phyloP scores from a whole-genome alignment of 257 asterid species.

The Solanum neorickii region DNA sequence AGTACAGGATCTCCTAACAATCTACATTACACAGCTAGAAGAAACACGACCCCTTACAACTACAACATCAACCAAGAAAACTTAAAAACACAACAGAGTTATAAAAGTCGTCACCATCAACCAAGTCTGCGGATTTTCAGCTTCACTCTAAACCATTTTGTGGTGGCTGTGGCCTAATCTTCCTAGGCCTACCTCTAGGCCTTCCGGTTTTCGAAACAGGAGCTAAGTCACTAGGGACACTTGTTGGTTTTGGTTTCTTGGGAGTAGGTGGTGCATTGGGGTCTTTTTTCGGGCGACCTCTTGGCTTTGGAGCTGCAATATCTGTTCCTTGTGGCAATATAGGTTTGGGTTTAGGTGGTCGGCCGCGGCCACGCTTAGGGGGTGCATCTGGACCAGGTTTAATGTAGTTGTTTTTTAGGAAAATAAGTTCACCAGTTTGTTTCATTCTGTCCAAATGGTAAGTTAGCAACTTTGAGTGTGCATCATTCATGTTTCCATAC shows the following conservation, averaged over 20 bases:
- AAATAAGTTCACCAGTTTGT: conserved; percentile 57
- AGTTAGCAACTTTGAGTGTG: conserved; percentile 51
- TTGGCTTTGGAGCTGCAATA: conserved; percentile 35
- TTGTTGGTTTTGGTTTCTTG: conserved; percentile 49
- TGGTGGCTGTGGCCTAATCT: conserved; percentile 44
- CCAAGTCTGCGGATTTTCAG: not conserved
- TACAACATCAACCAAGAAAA: not conserved
- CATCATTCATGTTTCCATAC: conserved; percentile 64
- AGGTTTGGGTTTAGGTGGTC: conserved; percentile 65
- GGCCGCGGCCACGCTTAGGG: conserved; percentile 66
- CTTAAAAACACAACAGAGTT: not conserved
- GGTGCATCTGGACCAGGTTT: conserved; percentile 56
- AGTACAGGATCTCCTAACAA: not conserved
- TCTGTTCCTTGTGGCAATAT: conserved; percentile 21
- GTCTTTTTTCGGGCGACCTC: conserved; percentile 78
- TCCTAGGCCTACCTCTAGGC: conserved; percentile 90
- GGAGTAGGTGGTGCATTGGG: conserved; percentile 64
- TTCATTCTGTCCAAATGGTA: conserved; percentile 46
- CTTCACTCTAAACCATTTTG: conserved; percentile 20
- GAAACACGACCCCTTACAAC: not conserved
- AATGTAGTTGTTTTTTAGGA: conserved; percentile 64
- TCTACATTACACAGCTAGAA: not conserved
- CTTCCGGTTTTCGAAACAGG: conserved; percentile 27
- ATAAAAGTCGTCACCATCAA: not conserved
- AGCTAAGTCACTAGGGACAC: not conserved